These are phyloP conservation scores for Ustilago shanxiensis DNA, from an alignment of 1,284 basidiomycete species.

Conservation along the genomic window DNA sequence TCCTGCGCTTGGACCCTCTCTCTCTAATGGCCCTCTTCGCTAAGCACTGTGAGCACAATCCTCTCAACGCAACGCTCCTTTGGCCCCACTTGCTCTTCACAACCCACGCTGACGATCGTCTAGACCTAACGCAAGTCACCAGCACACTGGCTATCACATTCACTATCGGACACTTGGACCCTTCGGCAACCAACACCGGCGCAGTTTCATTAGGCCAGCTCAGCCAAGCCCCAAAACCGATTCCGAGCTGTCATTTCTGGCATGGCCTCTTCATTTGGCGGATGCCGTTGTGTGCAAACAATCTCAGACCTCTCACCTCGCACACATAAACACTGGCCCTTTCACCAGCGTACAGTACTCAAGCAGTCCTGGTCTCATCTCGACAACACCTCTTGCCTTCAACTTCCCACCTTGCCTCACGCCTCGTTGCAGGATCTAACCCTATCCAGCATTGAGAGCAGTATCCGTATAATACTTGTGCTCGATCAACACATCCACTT, in stretches of 20 bases:
- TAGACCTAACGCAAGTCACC: not conserved
- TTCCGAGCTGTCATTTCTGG: not conserved
- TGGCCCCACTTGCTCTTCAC: too few species aligned
- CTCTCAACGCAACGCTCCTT: not conserved
- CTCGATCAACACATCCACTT: not conserved
- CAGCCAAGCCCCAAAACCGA: not conserved
- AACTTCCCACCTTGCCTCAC: not conserved
- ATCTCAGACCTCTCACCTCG: not conserved
- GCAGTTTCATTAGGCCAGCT: constrained; percentile 8
- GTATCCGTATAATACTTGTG: too few species aligned
- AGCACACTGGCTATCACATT: not conserved
- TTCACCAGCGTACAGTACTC: not conserved
- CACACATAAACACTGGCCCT: not conserved
- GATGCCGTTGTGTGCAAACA: not conserved
- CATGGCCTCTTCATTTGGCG: constrained; percentile 14
- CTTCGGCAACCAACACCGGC: not conserved
- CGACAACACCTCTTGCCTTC: not conserved
- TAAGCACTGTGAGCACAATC: constrained; percentile 19
- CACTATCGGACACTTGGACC: not conserved
- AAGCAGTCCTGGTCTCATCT: not conserved
- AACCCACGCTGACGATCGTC: not conserved
- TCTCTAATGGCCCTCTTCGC: not conserved
- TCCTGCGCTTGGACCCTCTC: constrained; percentile 13
- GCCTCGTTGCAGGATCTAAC: not conserved
- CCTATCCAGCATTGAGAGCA: not conserved